Evolutionary conservation across 768 basidiomycete genomes (phyloP).

Genomic region (Strobilomyces confusus): DNA sequence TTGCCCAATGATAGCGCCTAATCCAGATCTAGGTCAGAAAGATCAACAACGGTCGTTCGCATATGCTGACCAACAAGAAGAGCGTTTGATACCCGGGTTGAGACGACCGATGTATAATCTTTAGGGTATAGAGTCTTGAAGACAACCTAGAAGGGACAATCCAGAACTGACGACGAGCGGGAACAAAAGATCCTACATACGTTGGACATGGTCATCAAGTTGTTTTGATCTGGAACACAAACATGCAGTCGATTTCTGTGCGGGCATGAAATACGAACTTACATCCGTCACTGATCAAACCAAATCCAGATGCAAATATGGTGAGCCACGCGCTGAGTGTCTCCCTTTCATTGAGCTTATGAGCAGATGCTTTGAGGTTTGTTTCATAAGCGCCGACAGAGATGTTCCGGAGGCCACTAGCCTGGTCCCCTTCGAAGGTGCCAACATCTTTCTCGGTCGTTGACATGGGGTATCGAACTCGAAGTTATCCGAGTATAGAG

Average conservation of each 20-base stretch:
- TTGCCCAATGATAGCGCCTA: constrained; percentile 62
- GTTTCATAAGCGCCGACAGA: constrained; percentile 23
- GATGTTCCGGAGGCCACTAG: constrained; percentile 12
- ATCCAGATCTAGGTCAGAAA: constrained; percentile 2
- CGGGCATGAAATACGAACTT: constrained; percentile 13
- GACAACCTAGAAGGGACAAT: constrained; percentile 44
- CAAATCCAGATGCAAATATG: constrained; percentile 60
- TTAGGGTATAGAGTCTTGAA: constrained; percentile 61
- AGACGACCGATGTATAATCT: constrained; percentile 56
- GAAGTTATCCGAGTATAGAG: not conserved
- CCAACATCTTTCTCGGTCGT: constrained; percentile 14
- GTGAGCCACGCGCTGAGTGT: constrained; percentile 57
- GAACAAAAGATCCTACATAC: constrained; percentile 41
- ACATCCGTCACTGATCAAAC: constrained; percentile 64
- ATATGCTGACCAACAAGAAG: constrained; percentile 56
- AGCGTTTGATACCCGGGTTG: constrained; percentile 68
- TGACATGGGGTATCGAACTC: constrained; percentile 18
- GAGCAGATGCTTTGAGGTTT: constrained; percentile 20
- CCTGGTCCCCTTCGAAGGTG: constrained; percentile 8
- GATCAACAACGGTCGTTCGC: not conserved
- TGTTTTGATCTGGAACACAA: constrained; percentile 54
- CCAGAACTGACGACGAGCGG: constrained; percentile 1
- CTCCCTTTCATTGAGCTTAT: constrained; percentile 36
- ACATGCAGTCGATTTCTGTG: not conserved
- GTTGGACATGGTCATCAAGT: constrained; percentile 67